Evolutionary conservation across 1,284 basidiomycete genomes (phyloP).

Genomic region (Bondarzewia mesenterica): DNA sequence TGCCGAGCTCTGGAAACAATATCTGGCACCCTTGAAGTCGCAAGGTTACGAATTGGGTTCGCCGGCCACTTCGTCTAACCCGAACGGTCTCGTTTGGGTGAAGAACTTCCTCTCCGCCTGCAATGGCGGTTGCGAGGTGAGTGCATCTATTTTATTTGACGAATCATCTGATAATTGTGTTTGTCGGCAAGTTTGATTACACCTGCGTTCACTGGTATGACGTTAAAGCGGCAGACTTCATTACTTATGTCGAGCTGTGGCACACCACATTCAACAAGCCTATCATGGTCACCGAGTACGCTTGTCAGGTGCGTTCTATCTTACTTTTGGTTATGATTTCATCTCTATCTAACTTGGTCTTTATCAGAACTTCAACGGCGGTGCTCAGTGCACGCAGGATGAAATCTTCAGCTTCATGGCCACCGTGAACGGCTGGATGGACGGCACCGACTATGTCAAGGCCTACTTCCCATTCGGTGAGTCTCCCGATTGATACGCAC

Average conservation of each 20-base stretch:
- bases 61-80: constrained; percentile 61
- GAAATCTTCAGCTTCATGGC: constrained; percentile 54
- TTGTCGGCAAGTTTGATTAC: constrained; percentile 38
- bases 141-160: constrained; percentile 21
- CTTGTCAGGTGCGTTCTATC: constrained; percentile 40
- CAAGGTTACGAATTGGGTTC: constrained; percentile 53
- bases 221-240: constrained; percentile 38
- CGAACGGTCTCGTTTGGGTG: constrained; percentile 57
- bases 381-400: constrained; percentile 40
- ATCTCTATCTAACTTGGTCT: not conserved
- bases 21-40: constrained; percentile 50
- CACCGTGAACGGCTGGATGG: constrained; percentile 46
- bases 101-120: constrained; percentile 48
- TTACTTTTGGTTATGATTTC: no score
- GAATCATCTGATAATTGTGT: constrained; percentile 15
- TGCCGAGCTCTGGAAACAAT: constrained; percentile 49
- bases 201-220: constrained; percentile 60
- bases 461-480: constrained; percentile 67
- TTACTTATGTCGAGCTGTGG: constrained; percentile 41
- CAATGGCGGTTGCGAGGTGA: constrained; percentile 41
- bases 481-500: constrained; percentile 14
- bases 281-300: constrained; percentile 66
- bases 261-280: constrained; percentile 40
- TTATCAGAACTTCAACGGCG: constrained; percentile 26
- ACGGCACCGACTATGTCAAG: constrained; percentile 43